Evolutionary conservation across 495 filamentous ascomycete species (phyloP).

Genomic region (Bathelium albidoporum): DNA sequence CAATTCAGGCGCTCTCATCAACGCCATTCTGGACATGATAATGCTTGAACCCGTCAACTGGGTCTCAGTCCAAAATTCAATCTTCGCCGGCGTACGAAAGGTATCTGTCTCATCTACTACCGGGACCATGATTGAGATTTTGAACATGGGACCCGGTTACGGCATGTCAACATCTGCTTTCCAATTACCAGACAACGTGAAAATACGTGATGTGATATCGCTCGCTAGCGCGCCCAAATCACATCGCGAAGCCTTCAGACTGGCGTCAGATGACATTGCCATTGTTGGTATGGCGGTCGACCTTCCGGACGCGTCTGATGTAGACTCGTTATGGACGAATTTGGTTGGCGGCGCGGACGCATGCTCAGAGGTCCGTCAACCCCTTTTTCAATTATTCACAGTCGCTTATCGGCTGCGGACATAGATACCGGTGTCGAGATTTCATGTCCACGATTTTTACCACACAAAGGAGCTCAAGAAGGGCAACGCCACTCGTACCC

Average conservation of each 20-base stretch:
- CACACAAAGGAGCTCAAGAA: conserved; percentile 5
- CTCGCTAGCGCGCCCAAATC: conserved; percentile 1
- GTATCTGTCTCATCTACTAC: background rate
- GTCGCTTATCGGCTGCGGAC: background rate
- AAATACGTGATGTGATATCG: conserved; percentile 4
- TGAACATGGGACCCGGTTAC: conserved; percentile 4
- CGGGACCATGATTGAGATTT: conserved; percentile 1
- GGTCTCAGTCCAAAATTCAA: conserved; percentile 2
- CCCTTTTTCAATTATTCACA: background rate
- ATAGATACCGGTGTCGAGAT: conserved; percentile 6
- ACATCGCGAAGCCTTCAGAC: background rate
- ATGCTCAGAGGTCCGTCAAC: conserved; percentile 2
- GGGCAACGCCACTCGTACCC: conserved; percentile 3
- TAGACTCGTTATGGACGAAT: conserved; percentile 2
- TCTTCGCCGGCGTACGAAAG: background rate
- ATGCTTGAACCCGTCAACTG: conserved; percentile 2
- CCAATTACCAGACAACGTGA: conserved; percentile 3
- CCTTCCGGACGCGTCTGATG: conserved; percentile 1
- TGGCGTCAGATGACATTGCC: conserved; percentile 5
- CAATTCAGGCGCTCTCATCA: background rate
- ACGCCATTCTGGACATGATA: conserved; percentile 2
- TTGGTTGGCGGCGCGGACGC: background rate
- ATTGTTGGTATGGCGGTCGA: conserved; percentile 4
- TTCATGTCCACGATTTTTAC: conserved; percentile 5
- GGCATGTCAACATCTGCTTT: conserved; percentile 3